A percentile compares a stretch with the other conserved stretches of the same genome.
These are phyloP conservation scores for Blastocystis sp. DNA, from an alignment of 352 stramenopile species.

Conservation along the genomic window DNA sequence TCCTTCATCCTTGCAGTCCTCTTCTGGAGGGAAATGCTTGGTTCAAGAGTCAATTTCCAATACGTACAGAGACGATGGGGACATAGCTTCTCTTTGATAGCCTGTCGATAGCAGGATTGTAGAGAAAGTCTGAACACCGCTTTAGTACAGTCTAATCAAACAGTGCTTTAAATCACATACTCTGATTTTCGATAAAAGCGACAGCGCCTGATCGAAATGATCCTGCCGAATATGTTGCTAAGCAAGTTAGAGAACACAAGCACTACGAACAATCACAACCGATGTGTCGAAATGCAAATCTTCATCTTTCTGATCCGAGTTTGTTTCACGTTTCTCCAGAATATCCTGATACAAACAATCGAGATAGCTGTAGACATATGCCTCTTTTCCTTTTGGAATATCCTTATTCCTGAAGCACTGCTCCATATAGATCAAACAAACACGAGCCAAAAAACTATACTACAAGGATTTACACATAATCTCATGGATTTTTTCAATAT, in stretches of 20 bases:
- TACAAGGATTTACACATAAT: conserved; percentile 7
- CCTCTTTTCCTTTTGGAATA: not conserved
- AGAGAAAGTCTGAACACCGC: not conserved
- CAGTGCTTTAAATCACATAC: not conserved
- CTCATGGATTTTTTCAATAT: not conserved
- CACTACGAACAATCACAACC: not conserved
- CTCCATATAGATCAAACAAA: not conserved
- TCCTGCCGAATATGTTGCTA: not conserved
- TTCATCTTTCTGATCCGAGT: not conserved
- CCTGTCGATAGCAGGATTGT: not conserved
- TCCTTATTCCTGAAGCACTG: not conserved
- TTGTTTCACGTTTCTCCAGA: not conserved
- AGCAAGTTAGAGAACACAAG: not conserved
- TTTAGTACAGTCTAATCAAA: not conserved
- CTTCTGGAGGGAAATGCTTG: not conserved
- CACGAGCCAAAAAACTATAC: not conserved
- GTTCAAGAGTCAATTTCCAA: not conserved
- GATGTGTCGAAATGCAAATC: not conserved
- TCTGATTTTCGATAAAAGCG: not conserved
- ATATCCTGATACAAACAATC: not conserved
- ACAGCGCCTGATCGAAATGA: not conserved
- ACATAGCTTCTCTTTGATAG: not conserved
- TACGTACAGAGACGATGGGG: not conserved
- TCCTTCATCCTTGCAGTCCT: not conserved
- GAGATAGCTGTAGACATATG: not conserved